Evolutionary conservation across 1,139 yeast genomes (phyloP), one percentile per base, ranked within the genome.

Genomic region (Debaryomyces sp.): DNA sequence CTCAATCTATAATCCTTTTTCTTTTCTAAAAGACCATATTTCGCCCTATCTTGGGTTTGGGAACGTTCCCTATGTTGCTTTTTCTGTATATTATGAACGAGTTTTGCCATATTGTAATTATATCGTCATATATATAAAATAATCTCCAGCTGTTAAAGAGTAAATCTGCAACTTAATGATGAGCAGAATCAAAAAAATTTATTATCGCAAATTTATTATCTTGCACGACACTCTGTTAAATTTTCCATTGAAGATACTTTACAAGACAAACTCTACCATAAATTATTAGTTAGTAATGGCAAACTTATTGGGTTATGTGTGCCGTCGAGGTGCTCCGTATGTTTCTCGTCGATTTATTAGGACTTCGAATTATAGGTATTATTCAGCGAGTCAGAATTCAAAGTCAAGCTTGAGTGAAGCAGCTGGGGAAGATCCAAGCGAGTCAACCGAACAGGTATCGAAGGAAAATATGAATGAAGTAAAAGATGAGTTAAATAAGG

Each of bases 61-160:
- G 96, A 82, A 62, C 99, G 82, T 72, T 94, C 99, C 55, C 91
- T 77, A 62, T 94, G 99, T 75, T 94, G 98, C 62, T 90, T 94
- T 74, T 94, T 94, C 69, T 94, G 97, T 29, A 92, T 85, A 64
- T 89, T 88, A 68, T 91, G 97, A 17, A 87, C 94, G 42, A 88
- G 71, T 54, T 85, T 86, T 36, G 88, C 89, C 96, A 89, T 89
- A 26, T 41, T 66, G 48, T 36, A 34, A 26, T 21, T 39, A 13
- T 30, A 22, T 15, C 18, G 6, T 39, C 34, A 26, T 22, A 27
- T 27, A 39, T 13, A 26, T 7, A 21, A 17, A 17, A 5, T 34
- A 13, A 21, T 8, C 35, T 18, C 21, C 24, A 18, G 17, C 3
- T n/a, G 9, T 23, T 24, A 24, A 15, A 26, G 12, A 26, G 18